Evolutionary conservation across 169 alveolate genomes (phyloP), one percentile per base, ranked within the genome.

Genomic region (Plasmodium yoelii): DNA sequence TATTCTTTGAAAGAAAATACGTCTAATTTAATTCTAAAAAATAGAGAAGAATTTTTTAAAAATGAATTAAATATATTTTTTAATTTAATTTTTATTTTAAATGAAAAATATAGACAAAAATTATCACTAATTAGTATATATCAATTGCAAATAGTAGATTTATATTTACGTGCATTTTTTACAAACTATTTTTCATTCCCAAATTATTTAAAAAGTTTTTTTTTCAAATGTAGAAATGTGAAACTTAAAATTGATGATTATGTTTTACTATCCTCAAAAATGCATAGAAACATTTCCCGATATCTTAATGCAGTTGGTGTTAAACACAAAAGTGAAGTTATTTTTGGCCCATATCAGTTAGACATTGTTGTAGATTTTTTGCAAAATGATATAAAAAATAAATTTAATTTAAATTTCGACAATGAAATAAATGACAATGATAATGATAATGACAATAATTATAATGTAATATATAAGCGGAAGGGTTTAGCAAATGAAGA

Each of bases 341-440:
- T 34, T 47, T 82, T 82, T 24, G 90, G 90, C 4, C 90, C 90
- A 18, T 82, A 67, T 51, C 90, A 82, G 6, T 42, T 82, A n/a
- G 90, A 82, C 28, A 82, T 82, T 15, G 90, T 82, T 15, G 82
- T 82, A 5, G 90, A 82, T 60, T 82, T 82, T 59, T 26, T 82
- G 39, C 65, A 68, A 59, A 28, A 39, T 7, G 34, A 6, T 7
- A 53, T 10, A 2, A 26, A 9, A 56, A 24, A 51, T 47, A 49
- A 12, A 18, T 49, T 46, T 69, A 47, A 47, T 34, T 5, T 13
- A 10, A 47, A 13, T 69, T 13, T 24, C 0, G 5, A 12, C 12
- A 10, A 72, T 2, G 12, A 47, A 12, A 24, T n/a, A 13, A 57
- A 10, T 8, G 26, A 22, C 5, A n/a, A 1, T n/a, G n/a, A n/a